phyloP scores from a whole-genome alignment of 129 eudicot species.

The Glebionis coronaria region DNA sequence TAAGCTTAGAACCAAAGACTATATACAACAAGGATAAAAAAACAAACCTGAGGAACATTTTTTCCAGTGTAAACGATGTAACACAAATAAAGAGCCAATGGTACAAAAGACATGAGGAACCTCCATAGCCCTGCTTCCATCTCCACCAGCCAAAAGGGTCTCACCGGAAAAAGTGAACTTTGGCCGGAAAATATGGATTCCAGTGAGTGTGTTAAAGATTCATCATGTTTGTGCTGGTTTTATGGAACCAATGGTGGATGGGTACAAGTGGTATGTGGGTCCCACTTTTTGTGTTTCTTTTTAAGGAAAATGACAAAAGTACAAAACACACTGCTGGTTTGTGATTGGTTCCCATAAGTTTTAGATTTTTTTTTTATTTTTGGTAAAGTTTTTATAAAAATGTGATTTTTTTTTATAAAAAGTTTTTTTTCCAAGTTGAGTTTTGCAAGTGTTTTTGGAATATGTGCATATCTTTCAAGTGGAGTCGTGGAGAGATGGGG shows the following conservation, averaged over 20 bases:
- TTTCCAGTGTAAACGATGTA: slow-evolving; percentile 8
- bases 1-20: no score
- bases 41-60: slow-evolving; percentile 21
- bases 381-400: no score
- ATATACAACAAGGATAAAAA: not conserved
- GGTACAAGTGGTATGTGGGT: slow-evolving; percentile 14
- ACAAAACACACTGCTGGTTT: slow-evolving; percentile 1
- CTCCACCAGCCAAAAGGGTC: slow-evolving; percentile 5
- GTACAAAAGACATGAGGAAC: slow-evolving; percentile 28
- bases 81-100: slow-evolving; percentile 21
- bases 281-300: not conserved
- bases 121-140: slow-evolving; percentile 33
- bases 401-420: no score
- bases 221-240: slow-evolving; percentile 16
- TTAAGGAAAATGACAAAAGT: slow-evolving; percentile 8
- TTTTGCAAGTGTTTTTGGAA: slow-evolving; percentile 18
- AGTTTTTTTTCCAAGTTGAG: not conserved
- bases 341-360: slow-evolving; percentile 6
- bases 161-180: not conserved
- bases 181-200: no score
- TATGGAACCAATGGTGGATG: slow-evolving; percentile 8
- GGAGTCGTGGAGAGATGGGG: slow-evolving; percentile 44
- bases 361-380: no score
- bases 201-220: slow-evolving; percentile 16
- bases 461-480: slow-evolving; percentile 47